phyloP scores from a whole-genome alignment of 305 asterid species.

The Salvia sclarea region DNA sequence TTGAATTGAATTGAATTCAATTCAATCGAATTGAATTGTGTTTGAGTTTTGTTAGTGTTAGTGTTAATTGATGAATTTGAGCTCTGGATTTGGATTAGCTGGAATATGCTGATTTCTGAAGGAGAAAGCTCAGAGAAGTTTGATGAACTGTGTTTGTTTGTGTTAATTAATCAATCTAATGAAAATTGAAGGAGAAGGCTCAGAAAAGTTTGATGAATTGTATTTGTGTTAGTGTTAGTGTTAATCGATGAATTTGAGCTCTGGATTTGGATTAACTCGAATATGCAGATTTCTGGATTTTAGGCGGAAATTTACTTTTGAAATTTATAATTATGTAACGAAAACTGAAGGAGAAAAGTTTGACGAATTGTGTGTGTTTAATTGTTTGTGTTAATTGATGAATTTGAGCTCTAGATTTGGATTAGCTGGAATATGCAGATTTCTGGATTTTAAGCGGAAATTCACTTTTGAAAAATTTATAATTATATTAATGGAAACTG shows the following conservation, averaged over 20 bases:
- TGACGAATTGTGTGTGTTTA: too few species aligned
- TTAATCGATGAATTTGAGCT: neutral
- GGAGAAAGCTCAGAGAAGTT: too few species aligned
- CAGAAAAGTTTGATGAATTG: too few species aligned
- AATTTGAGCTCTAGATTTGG: neutral
- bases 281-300: slow-evolving; percentile 21
- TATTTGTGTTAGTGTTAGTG: too few species aligned
- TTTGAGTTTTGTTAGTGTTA: too few species aligned
- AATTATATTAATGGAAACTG: neutral
- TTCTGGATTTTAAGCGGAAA: neutral
- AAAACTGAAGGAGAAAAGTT: neutral
- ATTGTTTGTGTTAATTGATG: too few species aligned
- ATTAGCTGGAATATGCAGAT: slow-evolving; percentile 22
- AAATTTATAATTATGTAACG: neutral
- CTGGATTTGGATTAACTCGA: slow-evolving; percentile 4
- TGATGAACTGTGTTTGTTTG: slow-evolving; percentile 7
- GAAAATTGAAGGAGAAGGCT: too few species aligned
- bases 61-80: slow-evolving; percentile 1
- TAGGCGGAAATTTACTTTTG: neutral
- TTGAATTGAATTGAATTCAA: neutral
- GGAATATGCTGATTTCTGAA: slow-evolving; percentile 27
- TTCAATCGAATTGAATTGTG: too few species aligned
- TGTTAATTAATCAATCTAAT: too few species aligned
- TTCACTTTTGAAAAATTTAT: neutral
- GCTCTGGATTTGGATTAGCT: neutral